A percentile compares a stretch with the other conserved stretches of the same genome.
These are phyloP conservation scores for Myxozyma neotropica DNA, from an alignment of 805 yeast species.

Conservation along the genomic window DNA sequence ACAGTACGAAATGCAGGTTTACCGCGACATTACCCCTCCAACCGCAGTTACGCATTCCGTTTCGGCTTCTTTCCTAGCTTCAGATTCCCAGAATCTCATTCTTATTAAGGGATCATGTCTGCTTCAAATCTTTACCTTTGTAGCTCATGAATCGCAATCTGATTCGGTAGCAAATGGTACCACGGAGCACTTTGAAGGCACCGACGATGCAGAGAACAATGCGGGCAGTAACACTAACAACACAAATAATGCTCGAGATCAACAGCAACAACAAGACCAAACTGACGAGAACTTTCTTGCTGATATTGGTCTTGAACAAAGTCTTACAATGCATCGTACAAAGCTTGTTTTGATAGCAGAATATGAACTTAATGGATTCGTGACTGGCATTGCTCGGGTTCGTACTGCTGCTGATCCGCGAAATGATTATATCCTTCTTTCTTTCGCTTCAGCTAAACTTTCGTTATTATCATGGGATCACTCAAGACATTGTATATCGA, in stretches of 20 bases:
- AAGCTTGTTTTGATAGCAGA: slow-evolving; percentile 58
- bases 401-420: slow-evolving; percentile 39
- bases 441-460: slow-evolving; percentile 75
- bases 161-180: slow-evolving; percentile 27
- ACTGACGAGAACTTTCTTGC: slow-evolving; percentile 29
- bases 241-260: not conserved
- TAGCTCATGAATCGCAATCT: slow-evolving; percentile 36
- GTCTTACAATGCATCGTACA: slow-evolving; percentile 33
- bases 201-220: slow-evolving; percentile 15
- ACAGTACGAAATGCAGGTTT: slow-evolving; percentile 65
- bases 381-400: slow-evolving; percentile 56
- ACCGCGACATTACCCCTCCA: slow-evolving; percentile 75
- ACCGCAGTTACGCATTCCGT: slow-evolving; percentile 67
- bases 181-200: slow-evolving; percentile 24
- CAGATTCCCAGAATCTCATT: slow-evolving; percentile 53
- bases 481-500: slow-evolving; percentile 55
- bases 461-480: slow-evolving; percentile 75
- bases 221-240: not conserved
- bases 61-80: slow-evolving; percentile 36
- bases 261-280: slow-evolving; percentile 14
- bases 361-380: slow-evolving; percentile 68
- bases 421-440: slow-evolving; percentile 62
- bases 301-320: slow-evolving; percentile 37
- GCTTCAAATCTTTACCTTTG: slow-evolving; percentile 60
- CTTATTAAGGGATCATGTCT: slow-evolving; percentile 67